Percentiles rank a stretch among this genome's conserved stretches.
Evolutionary conservation across 2,329 filamentous ascomycete genomes (phyloP).

Genomic region (Bimuria novae-zelandiae): DNA sequence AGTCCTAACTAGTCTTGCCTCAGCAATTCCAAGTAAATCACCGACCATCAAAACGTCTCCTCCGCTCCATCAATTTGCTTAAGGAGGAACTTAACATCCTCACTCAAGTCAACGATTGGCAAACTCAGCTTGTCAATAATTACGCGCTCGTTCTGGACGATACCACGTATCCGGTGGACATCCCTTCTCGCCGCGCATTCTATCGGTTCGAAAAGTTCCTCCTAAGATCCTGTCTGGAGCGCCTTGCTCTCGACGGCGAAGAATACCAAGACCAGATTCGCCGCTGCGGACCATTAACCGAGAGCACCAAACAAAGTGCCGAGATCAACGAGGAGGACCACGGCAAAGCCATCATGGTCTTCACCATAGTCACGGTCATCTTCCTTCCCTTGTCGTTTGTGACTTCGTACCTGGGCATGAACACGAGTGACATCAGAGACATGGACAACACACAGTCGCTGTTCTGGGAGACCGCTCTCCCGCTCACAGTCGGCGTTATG

Average conservation of each 20-base stretch:
- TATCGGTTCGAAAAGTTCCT: slow-evolving; percentile 30
- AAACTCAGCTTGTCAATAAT: slow-evolving; percentile 31
- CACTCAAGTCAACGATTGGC: slow-evolving; percentile 29
- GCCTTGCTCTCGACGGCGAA: slow-evolving; percentile 23
- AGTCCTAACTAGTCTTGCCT: slow-evolving; percentile 9
- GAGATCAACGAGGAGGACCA: slow-evolving; percentile 46
- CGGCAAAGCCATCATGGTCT: slow-evolving; percentile 51
- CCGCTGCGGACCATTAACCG: slow-evolving; percentile 35
- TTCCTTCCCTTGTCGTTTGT: slow-evolving; percentile 53
- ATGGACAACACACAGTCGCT: slow-evolving; percentile 46
- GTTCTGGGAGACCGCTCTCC: slow-evolving; percentile 46
- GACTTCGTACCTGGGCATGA: slow-evolving; percentile 51
- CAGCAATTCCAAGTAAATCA: slow-evolving; percentile 45
- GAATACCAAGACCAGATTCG: slow-evolving; percentile 31
- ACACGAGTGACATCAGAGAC: slow-evolving; percentile 47
- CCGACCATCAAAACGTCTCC: slow-evolving; percentile 36
- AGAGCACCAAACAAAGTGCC: slow-evolving; percentile 39
- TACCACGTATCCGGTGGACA: slow-evolving; percentile 24
- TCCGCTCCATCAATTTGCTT: slow-evolving; percentile 39
- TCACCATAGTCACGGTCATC: slow-evolving; percentile 51
- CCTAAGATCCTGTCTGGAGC: slow-evolving; percentile 27
- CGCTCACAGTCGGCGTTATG: slow-evolving; percentile 33
- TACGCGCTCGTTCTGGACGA: slow-evolving; percentile 34
- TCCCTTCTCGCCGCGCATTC: slow-evolving; percentile 24
- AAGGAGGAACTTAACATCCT: slow-evolving; percentile 38